Evolutionary conservation across 2,329 filamentous ascomycete species (phyloP), one percentile per base, ranked within the genome.

Genomic region (Ophiostoma piceae): DNA sequence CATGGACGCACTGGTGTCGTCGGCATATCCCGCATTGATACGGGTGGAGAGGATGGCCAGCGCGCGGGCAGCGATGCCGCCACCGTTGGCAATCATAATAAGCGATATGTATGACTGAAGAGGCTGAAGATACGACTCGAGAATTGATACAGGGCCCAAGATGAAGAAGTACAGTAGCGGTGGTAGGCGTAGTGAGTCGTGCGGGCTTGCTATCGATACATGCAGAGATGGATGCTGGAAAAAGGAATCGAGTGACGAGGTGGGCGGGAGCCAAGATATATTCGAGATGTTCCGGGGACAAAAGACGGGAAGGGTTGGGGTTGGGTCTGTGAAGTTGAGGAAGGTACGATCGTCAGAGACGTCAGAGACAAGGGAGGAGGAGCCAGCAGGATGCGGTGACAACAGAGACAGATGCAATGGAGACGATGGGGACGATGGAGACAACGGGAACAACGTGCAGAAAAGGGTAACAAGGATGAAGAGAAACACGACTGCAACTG

Each of bases 1-100:
- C 57, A 81, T 79, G 6, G 79, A 78, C 19, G 73, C 69, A 3
- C 75, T 74, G 3, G 81, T 74, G 68, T 79, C 74, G 16, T 73
- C 72, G 11, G 77, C 75, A 74, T 82, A 83, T 39, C 39, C 43
- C 7, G 68, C 29, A 57, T 62, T 64, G 70, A 43, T 54, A 35
- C 60, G 68, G 22, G 68, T 19, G 35, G n/a, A 43, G 9, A 65
- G 62, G 8, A 68, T 47, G 51, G 66, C 41, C 37, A 71, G 66
- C 7, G 70, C 70, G 29, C 70, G 70, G 6, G 70, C 66, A 9
- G 68, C 70, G 2, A 69, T 29, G 66, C 70, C 66, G 68, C 70
- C 68, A 37, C 7, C 29, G 70, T 51, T 26, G 32, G 22, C 51
- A 57, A 67, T n/a, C n/a, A 67, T 26, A 19, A 66, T 51, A 41